A percentile compares a stretch with the other conserved stretches of the same genome.
phyloP scores from a whole-genome alignment of 345 rosid genomes.

The Syzygium oleosum region DNA sequence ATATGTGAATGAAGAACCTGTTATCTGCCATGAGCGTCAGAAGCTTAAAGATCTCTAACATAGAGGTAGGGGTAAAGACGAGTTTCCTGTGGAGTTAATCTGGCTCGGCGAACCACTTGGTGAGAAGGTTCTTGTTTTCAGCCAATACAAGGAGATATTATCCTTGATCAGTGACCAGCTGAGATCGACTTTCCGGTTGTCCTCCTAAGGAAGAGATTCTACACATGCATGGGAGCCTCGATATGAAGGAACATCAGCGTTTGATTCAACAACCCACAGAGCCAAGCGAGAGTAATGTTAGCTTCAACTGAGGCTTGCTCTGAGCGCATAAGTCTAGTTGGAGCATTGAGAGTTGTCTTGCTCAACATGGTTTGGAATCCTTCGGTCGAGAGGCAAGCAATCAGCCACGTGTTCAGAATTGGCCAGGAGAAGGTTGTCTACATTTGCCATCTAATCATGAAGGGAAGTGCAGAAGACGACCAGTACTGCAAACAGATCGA shows the following conservation, averaged over 20 bases:
- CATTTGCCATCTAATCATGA: conserved; percentile 54
- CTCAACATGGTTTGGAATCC: conserved; percentile 88
- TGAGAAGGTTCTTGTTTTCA: conserved; percentile 40
- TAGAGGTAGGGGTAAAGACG: conserved; percentile 46
- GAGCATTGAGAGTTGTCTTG: conserved; percentile 62
- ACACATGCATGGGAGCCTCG: conserved; percentile 35
- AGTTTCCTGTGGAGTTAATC: conserved; percentile 47
- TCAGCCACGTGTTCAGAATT: conserved; percentile 49
- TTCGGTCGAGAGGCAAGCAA: conserved; percentile 68
- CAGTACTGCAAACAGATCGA: conserved; percentile 37
- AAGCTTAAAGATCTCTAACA: conserved; percentile 14
- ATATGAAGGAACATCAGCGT: conserved; percentile 28
- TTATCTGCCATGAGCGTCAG: not conserved
- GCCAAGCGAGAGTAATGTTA: too few species aligned
- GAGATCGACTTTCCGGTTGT: conserved; percentile 18
- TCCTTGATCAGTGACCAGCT: conserved; percentile 37
- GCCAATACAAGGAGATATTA: conserved; percentile 25
- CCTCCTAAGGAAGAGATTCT: conserved; percentile 26
- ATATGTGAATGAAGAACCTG: not conserved
- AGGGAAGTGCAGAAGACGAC: conserved; percentile 35
- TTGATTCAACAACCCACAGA: conserved; percentile 33
- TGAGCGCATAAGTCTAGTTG: conserved; percentile 69
- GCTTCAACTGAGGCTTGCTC: conserved; percentile 55
- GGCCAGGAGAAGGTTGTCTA: conserved; percentile 63
- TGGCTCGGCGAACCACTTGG: conserved; percentile 20